Conservation (phyloP, 495 filamentous ascomycete genomes). For the Tricharina praecox region DNA sequence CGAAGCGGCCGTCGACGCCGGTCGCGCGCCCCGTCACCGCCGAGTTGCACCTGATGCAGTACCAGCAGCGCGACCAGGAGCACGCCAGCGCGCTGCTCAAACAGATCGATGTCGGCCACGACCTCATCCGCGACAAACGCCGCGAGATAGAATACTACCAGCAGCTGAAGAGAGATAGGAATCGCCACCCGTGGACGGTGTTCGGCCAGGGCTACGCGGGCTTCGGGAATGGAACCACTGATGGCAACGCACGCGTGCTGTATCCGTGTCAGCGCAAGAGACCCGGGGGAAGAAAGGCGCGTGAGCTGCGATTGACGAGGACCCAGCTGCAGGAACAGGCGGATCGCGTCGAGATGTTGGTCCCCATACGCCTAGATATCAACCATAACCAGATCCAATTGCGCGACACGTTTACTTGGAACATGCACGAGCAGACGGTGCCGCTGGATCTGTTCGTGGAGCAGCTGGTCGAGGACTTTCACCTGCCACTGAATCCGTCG, state of each 20-base stretch:
- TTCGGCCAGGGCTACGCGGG: slow-evolving; percentile 76
- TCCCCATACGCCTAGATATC: slow-evolving; percentile 80
- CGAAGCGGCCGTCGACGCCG: neutral
- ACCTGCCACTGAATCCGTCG: slow-evolving; percentile 51
- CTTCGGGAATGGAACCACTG: slow-evolving; percentile 72
- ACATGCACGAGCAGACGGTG: slow-evolving; percentile 76
- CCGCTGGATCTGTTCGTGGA: slow-evolving; percentile 65
- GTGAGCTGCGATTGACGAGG: slow-evolving; percentile 49
- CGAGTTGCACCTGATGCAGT: slow-evolving; percentile 43
- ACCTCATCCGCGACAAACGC: slow-evolving; percentile 31
- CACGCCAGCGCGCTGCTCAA: slow-evolving; percentile 44
- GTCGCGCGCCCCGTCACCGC: slow-evolving; percentile 20
- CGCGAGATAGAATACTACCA: slow-evolving; percentile 38
- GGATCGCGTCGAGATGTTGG: slow-evolving; percentile 77
- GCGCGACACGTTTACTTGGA: slow-evolving; percentile 97
- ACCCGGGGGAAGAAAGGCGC: slow-evolving; percentile 55
- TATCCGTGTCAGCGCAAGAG: slow-evolving; percentile 60
- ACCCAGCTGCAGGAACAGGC: slow-evolving; percentile 69
- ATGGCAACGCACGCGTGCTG: slow-evolving; percentile 41
- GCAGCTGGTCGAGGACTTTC: slow-evolving; percentile 81
- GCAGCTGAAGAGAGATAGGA: slow-evolving; percentile 34
- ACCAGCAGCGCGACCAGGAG: slow-evolving; percentile 57
- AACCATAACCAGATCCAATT: slow-evolving; percentile 93
- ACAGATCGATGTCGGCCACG: slow-evolving; percentile 22
- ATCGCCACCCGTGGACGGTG: slow-evolving; percentile 41